A percentile compares a stretch with the other conserved stretches of the same genome.
These are phyloP conservation scores for Fraxinus xanthoxyloides DNA, from an alignment of 305 asterid species.

Conservation along the genomic window DNA sequence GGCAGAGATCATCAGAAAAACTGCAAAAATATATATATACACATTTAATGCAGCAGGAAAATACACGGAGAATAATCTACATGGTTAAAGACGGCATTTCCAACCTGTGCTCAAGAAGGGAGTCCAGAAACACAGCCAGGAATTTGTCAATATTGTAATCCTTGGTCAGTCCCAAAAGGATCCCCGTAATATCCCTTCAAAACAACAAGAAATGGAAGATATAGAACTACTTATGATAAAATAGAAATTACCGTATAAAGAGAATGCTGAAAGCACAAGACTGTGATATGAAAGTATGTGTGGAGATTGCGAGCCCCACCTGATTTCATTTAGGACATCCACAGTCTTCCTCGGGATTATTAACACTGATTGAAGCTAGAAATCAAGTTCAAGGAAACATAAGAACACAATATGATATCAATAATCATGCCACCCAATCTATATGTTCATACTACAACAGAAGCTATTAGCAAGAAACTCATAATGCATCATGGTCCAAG, in stretches of 20 bases:
- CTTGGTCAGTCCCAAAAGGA: conserved; percentile 58
- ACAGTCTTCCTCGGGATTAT: conserved; percentile 74
- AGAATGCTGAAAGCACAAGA: conserved; percentile 1
- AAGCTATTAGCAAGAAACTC: conserved; percentile 19
- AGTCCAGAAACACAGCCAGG: conserved; percentile 61
- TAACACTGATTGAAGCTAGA: conserved; percentile 65
- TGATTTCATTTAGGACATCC: conserved; percentile 51
- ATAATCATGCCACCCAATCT: neutral
- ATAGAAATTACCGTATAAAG: neutral
- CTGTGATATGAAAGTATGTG: conserved; percentile 7
- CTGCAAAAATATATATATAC: conserved; percentile 40
- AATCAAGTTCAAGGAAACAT: conserved; percentile 16
- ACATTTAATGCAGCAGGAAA: conserved; percentile 18
- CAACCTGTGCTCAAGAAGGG: conserved; percentile 82
- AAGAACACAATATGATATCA: conserved; percentile 12
- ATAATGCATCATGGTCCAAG: conserved; percentile 17
- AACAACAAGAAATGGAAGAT: conserved; percentile 6
- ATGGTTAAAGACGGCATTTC: conserved; percentile 8
- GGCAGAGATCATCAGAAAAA: conserved; percentile 57
- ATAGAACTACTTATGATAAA: conserved; percentile 7
- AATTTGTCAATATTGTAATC: conserved; percentile 79
- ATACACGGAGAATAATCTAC: conserved; percentile 5
- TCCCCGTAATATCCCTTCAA: conserved; percentile 64
- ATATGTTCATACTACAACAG: neutral
- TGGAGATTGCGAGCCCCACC: conserved; percentile 39